A percentile compares a stretch with the other conserved stretches of the same genome.
Conservation (phyloP, 176 grass and related monocot genomes). For the Oryza glaberrima region DNA sequence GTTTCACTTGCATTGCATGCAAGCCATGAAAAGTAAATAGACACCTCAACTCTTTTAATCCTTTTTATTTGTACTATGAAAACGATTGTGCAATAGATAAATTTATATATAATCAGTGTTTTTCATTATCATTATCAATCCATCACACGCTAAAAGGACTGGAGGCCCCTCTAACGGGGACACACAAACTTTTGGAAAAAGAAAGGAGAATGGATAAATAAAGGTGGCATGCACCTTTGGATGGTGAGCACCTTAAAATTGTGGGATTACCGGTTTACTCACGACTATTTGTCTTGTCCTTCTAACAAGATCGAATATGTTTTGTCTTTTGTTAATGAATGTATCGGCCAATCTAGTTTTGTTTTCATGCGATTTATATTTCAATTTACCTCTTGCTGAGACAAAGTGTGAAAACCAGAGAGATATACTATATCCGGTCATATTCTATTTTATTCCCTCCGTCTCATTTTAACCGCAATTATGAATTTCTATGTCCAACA, state of each 20-base stretch:
- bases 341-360: slow-evolving; percentile 25
- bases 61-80: not conserved
- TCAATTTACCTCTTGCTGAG: not conserved
- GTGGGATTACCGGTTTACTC: slow-evolving; percentile 24
- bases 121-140: slow-evolving; percentile 9
- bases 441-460: no score
- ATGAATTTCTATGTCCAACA: no score
- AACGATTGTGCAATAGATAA: not conserved
- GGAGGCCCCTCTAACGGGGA: slow-evolving; percentile 26
- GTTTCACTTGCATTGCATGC: slow-evolving; percentile 47
- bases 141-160: slow-evolving; percentile 30
- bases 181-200: not conserved
- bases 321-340: not conserved
- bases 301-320: not conserved
- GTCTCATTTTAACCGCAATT: no score
- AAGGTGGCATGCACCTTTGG: slow-evolving; percentile 1
- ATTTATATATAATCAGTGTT: not conserved
- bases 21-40: slow-evolving; percentile 33
- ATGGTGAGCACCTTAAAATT: slow-evolving; percentile 42
- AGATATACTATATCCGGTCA: no score
- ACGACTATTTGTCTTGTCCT: not conserved
- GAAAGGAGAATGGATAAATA: not conserved
- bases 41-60: slow-evolving; percentile 29
- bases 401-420: not conserved
- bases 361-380: not conserved